These are phyloP conservation scores for Lachancea fermentati DNA, from an alignment of 805 yeast genomes.

Conservation along the genomic window DNA sequence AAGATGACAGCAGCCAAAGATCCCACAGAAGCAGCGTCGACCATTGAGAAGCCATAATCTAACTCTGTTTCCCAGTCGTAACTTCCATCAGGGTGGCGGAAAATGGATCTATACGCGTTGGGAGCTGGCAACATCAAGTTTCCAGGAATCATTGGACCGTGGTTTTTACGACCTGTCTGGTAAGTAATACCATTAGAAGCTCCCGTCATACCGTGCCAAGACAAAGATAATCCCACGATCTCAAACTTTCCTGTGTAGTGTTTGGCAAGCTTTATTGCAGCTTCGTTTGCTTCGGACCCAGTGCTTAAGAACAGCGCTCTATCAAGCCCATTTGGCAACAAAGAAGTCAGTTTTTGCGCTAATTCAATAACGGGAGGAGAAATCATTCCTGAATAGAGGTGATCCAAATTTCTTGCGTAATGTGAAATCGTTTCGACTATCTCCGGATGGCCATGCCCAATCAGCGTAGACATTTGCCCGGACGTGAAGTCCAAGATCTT, in stretches of 20 bases:
- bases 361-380: slow-evolving; percentile 27
- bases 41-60: slow-evolving; percentile 24
- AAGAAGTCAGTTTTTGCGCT: slow-evolving; percentile 24
- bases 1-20: slow-evolving; percentile 48
- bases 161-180: slow-evolving; percentile 26
- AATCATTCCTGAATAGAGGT: slow-evolving; percentile 25
- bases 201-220: slow-evolving; percentile 32
- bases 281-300: slow-evolving; percentile 33
- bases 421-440: slow-evolving; percentile 21
- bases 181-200: slow-evolving; percentile 24
- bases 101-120: slow-evolving; percentile 25
- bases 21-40: slow-evolving; percentile 26
- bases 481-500: slow-evolving; percentile 27
- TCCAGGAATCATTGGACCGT: slow-evolving; percentile 28
- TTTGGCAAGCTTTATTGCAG: slow-evolving; percentile 32
- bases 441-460: slow-evolving; percentile 30
- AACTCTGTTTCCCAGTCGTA: slow-evolving; percentile 29
- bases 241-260: slow-evolving; percentile 25
- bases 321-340: slow-evolving; percentile 22
- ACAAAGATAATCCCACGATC: slow-evolving; percentile 25
- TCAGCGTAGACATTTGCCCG: slow-evolving; percentile 22
- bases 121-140: slow-evolving; percentile 26
- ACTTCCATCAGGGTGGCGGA: slow-evolving; percentile 25
- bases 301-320: slow-evolving; percentile 27
- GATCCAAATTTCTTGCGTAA: slow-evolving; percentile 22